Evolutionary conservation across 805 yeast species (phyloP).

Genomic region (Kockiozyma suomiensis): DNA sequence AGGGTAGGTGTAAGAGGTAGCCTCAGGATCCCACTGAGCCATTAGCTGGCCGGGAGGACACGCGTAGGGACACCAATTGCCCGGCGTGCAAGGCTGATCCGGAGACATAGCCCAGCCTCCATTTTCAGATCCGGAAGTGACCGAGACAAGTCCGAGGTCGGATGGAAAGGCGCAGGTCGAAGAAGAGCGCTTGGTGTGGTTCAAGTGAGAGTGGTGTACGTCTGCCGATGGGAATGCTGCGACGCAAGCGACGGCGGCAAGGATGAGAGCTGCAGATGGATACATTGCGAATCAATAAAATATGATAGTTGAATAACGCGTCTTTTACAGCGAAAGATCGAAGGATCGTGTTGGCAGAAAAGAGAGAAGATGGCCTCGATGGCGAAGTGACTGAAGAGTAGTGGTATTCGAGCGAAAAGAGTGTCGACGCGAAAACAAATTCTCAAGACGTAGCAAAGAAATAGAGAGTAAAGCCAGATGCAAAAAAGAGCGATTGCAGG

Average conservation of each 20-base stretch:
- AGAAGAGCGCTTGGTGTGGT: slow-evolving; percentile 15
- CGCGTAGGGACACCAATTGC: slow-evolving; percentile 88
- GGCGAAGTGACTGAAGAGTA: background rate
- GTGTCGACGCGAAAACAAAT: background rate
- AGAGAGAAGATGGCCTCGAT: background rate
- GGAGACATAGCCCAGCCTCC: slow-evolving; percentile 89
- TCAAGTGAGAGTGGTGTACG: slow-evolving; percentile 10
- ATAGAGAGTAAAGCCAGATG: background rate
- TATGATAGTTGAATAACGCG: slow-evolving; percentile 3
- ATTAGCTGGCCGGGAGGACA: slow-evolving; percentile 85
- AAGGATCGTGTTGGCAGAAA: background rate
- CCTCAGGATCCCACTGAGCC: slow-evolving; percentile 85
- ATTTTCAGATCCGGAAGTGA: slow-evolving; percentile 58
- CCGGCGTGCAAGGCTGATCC: slow-evolving; percentile 71
- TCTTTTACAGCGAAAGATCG: background rate
- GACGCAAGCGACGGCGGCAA: slow-evolving; percentile 30
- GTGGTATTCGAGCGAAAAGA: background rate
- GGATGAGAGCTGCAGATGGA: slow-evolving; percentile 13
- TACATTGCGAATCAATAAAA: slow-evolving; percentile 2
- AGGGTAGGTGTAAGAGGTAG: slow-evolving; percentile 75
- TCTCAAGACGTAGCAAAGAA: background rate
- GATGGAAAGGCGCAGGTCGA: slow-evolving; percentile 65
- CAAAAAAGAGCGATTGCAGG: slow-evolving; percentile 5
- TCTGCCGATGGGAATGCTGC: slow-evolving; percentile 21
- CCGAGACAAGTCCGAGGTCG: slow-evolving; percentile 66